Conservation (phyloP, 139 green algal species). For the Chlorella vulgaris region DNA sequence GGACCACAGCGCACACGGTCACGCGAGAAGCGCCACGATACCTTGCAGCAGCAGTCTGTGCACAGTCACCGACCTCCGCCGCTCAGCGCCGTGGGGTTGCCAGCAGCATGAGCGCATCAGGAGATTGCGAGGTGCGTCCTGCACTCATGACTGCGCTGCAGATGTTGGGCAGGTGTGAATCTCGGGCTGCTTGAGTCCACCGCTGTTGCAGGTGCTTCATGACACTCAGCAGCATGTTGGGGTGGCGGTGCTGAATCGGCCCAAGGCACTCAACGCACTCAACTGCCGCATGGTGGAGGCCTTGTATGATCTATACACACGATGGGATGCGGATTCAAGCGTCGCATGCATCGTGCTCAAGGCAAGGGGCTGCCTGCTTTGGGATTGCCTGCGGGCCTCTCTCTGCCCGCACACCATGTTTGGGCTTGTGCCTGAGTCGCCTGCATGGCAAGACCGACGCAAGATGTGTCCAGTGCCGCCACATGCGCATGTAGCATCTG, state of each 20-base stretch:
- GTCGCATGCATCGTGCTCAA: slow-evolving; percentile 26
- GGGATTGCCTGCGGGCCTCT: background rate
- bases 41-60: background rate
- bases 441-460: too few species aligned
- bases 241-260: slow-evolving; percentile 41
- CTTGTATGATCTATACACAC: slow-evolving; percentile 11
- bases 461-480: too few species aligned
- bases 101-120: background rate
- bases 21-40: background rate
- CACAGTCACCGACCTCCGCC: background rate
- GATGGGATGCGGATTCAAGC: background rate
- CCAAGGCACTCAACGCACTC: slow-evolving; percentile 77
- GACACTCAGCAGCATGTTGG: background rate
- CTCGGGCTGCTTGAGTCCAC: background rate
- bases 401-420: too few species aligned
- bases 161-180: too few species aligned
- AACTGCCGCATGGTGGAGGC: slow-evolving; percentile 70
- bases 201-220: slow-evolving; percentile 4
- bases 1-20: background rate
- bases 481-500: too few species aligned
- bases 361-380: background rate
- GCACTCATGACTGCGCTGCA: too few species aligned
- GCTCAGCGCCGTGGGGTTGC: background rate
- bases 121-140: background rate
- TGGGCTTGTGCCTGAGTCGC: too few species aligned